Base-by-base conservation (phyloP, 768 basidiomycete genomes). In the Amanita pallidorosea region DNA sequence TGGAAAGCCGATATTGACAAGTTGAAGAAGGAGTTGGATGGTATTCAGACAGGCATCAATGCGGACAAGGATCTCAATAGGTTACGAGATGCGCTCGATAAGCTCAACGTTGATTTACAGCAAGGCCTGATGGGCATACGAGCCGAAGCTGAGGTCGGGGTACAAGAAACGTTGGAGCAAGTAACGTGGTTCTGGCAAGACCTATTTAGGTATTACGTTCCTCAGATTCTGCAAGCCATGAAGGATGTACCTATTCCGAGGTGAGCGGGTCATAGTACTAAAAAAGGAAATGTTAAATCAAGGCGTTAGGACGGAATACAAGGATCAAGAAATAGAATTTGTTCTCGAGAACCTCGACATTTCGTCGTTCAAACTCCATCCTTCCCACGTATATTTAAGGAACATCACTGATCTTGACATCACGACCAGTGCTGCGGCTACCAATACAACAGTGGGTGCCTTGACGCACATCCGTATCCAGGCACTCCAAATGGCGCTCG, bases 141-240 rank as follows among this genome's bases (percentile, higher is more conserved):
- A 4, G 59, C 65, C 33, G 60, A 71, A 54, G 64, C 72, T 7
- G 55, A 67, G 56, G 67, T 68, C 0, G 72, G 74, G 5, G 40
- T 80, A 40, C 73, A 80, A 58, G 72, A 72, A 8, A 72, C 75
- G 4, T 58, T 82, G 54, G 80, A 84, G 49, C 75, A 81, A 42
- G 74, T 76, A 5, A 74, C 80, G 1, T 88, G 85, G 85, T 77
- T 87, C 66, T 86, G 82, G 83, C 76, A 83, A 61, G 90, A 93
- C 54, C 53, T 90, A 6, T 82, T 88, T 70, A 85, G 83, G 57
- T 83, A 89, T 13, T 90, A 89, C 58, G 61, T 85, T 1, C 88
- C 88, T 13, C 73, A 75, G 7, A 31, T 77, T 1, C 61, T 84
- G 50, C 57, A 53, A 23, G 65, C 75, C 58, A 54, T 86, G 60